A percentile compares a stretch with the other conserved stretches of the same genome.
These are phyloP conservation scores for Dendrocalamus sinicus DNA, from an alignment of 176 grass and related monocot genomes.

Conservation along the genomic window DNA sequence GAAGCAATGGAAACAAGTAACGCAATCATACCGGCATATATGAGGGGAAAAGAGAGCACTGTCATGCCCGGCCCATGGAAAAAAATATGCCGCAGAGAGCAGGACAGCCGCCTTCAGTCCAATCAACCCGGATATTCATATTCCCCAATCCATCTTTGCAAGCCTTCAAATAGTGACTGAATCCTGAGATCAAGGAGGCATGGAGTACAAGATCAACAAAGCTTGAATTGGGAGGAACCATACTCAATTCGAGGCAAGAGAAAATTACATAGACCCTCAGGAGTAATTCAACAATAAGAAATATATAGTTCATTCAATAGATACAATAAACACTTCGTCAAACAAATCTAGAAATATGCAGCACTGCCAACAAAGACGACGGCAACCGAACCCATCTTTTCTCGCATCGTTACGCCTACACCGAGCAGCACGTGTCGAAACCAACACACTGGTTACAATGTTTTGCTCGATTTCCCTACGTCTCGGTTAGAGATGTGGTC, in stretches of 20 bases:
- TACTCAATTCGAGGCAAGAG: background rate
- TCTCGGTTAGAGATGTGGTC: background rate
- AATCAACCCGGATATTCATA: slow-evolving; percentile 85
- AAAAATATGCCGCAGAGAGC: slow-evolving; percentile 52
- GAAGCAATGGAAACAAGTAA: slow-evolving; percentile 75
- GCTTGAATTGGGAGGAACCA: background rate
- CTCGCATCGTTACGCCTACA: background rate
- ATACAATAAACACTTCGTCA: background rate
- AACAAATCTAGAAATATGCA: background rate
- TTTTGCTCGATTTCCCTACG: background rate
- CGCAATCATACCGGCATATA: slow-evolving; percentile 62
- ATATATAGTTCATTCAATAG: background rate
- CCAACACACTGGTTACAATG: background rate
- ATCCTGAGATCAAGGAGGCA: slow-evolving; percentile 34
- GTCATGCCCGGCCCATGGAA: slow-evolving; percentile 54
- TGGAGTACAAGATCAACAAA: slow-evolving; percentile 27
- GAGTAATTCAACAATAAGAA: background rate
- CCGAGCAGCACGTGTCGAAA: background rate
- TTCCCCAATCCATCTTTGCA: slow-evolving; percentile 63
- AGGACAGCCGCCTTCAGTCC: slow-evolving; percentile 64
- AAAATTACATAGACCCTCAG: background rate
- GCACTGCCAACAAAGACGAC: background rate
- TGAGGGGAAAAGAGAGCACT: slow-evolving; percentile 56
- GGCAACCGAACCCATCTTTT: background rate
- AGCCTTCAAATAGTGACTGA: slow-evolving; percentile 36